Evolutionary conservation across 225 moss, liverwort and hornwort species (phyloP).

Genomic region (Pseudisothecium myosuroides): DNA sequence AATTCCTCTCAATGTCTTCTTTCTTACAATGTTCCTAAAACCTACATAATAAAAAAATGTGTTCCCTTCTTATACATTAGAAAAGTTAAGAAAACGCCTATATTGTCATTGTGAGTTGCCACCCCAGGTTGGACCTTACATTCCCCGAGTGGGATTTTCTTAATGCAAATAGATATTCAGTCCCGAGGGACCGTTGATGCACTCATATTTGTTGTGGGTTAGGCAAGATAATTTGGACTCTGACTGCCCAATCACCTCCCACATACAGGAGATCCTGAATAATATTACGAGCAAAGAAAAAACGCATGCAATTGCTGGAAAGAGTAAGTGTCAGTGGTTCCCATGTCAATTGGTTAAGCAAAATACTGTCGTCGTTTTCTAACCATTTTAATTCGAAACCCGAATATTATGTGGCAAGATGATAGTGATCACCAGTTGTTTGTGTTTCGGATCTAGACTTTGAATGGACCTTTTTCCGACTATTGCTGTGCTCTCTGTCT

Average conservation of each 20-base stretch:
- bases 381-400: neutral
- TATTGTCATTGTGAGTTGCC: too few species aligned
- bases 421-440: neutral
- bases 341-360: neutral
- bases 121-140: neutral
- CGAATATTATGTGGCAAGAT: neutral
- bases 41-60: too few species aligned
- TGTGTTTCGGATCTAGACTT: neutral
- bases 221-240: neutral
- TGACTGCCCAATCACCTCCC: neutral
- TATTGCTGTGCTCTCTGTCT: neutral
- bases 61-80: too few species aligned
- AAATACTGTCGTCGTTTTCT: neutral
- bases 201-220: neutral
- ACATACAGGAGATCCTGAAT: slow-evolving; percentile 16
- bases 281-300: slow-evolving; percentile 11
- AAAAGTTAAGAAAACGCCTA: too few species aligned
- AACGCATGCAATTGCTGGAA: slow-evolving; percentile 14
- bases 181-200: neutral
- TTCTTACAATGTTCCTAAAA: too few species aligned
- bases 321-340: slow-evolving; percentile 18
- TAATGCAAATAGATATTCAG: neutral
- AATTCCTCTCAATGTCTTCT: too few species aligned
- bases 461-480: neutral
- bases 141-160: neutral